phyloP scores from a whole-genome alignment of 2,329 filamentous ascomycete species.

The Huntiella decipiens region DNA sequence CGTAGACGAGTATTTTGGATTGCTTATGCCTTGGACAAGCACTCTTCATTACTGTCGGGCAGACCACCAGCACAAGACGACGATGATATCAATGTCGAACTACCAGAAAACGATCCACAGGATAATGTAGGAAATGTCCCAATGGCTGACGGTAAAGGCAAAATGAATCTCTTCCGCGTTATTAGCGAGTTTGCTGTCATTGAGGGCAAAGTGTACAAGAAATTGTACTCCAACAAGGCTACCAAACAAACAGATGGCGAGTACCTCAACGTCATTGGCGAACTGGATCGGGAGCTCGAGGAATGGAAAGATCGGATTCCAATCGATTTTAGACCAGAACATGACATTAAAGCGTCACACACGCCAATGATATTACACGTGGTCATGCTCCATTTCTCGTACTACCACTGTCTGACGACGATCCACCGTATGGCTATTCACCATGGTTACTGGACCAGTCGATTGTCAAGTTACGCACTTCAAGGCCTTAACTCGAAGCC shows the following conservation, averaged over 20 bases:
- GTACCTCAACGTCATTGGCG: constrained; percentile 83
- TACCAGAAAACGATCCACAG: constrained; percentile 74
- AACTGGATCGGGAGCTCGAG: constrained; percentile 75
- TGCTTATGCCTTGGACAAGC: constrained; percentile 46
- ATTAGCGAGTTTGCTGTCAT: constrained; percentile 87
- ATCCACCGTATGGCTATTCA: constrained; percentile 98
- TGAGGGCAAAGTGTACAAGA: constrained; percentile 84
- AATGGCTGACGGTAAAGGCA: constrained; percentile 69
- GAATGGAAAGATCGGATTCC: constrained; percentile 95
- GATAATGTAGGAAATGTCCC: constrained; percentile 94
- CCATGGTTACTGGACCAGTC: constrained; percentile 93
- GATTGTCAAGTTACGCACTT: constrained; percentile 85
- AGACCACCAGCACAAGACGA: constrained; percentile 43
- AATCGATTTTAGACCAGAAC: constrained; percentile 87
- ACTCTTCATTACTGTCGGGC: constrained; percentile 39
- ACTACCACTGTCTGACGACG: constrained; percentile 94
- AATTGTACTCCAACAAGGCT: constrained; percentile 80
- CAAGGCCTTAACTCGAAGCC: constrained; percentile 81
- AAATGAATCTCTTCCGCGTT: constrained; percentile 84
- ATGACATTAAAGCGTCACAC: constrained; percentile 85
- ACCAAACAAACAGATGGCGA: constrained; percentile 84
- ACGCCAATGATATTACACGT: constrained; percentile 88
- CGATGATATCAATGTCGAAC: constrained; percentile 78
- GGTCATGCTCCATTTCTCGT: constrained; percentile 85
- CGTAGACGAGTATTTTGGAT: constrained; percentile 49